These are phyloP conservation scores for Umbelopsis sp. DNA, from an alignment of 192 early-diverging fungal species.

Conservation along the genomic window DNA sequence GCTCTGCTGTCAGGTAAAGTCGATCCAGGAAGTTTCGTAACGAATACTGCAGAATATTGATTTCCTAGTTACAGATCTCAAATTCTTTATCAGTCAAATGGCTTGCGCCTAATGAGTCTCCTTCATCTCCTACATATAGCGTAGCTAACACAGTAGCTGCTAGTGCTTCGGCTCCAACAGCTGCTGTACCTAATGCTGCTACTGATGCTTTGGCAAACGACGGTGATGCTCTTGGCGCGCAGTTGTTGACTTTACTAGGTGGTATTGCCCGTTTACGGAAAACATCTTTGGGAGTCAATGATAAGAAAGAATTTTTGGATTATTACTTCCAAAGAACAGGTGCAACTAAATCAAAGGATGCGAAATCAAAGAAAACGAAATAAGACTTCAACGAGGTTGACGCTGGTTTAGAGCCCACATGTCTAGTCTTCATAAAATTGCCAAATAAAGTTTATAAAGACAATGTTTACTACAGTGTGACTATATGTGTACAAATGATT, in stretches of 20 bases:
- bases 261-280: constrained; percentile 69
- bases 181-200: constrained; percentile 28
- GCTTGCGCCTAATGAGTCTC: constrained; percentile 52
- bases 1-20: constrained; percentile 62
- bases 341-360: neutral
- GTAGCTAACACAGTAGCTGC: constrained; percentile 24
- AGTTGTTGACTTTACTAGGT: constrained; percentile 57
- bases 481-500: neutral
- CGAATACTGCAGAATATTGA: constrained; percentile 18
- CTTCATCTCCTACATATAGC: constrained; percentile 42
- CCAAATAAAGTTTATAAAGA: no score
- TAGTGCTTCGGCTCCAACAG: constrained; percentile 26
- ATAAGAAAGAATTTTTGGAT: constrained; percentile 78
- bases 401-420: neutral
- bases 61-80: constrained; percentile 44
- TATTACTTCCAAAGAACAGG: constrained; percentile 49
- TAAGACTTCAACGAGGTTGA: neutral
- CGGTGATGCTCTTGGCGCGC: constrained; percentile 59
- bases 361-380: constrained; percentile 2
- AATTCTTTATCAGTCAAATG: constrained; percentile 55
- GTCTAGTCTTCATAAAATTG: no score
- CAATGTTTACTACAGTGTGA: constrained; percentile 1
- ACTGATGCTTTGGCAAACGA: constrained; percentile 28
- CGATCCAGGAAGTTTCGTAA: no score
- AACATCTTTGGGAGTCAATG: constrained; percentile 61